Percentiles rank a stretch among this genome's conserved stretches.
phyloP scores from a whole-genome alignment of 257 asterid species.

The Nicotiana undulata region DNA sequence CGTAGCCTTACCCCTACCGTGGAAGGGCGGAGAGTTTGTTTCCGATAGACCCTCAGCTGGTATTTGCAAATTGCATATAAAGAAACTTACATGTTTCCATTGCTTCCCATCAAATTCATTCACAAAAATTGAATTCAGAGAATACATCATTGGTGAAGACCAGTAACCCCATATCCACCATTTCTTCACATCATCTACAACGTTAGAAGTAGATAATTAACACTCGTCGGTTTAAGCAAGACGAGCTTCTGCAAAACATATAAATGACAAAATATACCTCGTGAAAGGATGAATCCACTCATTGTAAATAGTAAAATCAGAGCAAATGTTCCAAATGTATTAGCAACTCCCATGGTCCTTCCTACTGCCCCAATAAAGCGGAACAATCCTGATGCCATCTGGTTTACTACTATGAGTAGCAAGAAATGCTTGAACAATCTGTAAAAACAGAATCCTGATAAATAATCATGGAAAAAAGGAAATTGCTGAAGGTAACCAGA shows the following conservation, averaged over 20 bases:
- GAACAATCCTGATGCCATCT: conserved; percentile 46
- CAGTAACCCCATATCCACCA: conserved; percentile 91
- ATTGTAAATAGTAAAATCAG: conserved; percentile 49
- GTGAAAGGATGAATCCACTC: conserved; percentile 57
- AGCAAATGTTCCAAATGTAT: conserved; percentile 53
- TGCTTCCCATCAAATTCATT: conserved; percentile 57
- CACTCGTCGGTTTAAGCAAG: background rate
- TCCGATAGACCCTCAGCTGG: too few species aligned
- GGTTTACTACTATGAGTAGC: conserved; percentile 32
- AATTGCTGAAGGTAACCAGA: background rate
- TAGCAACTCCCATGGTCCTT: conserved; percentile 53
- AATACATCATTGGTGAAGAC: conserved; percentile 65
- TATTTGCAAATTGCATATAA: background rate
- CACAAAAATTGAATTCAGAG: conserved; percentile 53
- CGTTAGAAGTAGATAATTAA: background rate
- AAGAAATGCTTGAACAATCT: conserved; percentile 51
- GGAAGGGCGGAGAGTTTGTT: too few species aligned
- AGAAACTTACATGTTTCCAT: conserved; percentile 47
- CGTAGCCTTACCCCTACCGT: too few species aligned
- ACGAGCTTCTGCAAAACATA: background rate
- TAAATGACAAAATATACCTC: conserved; percentile 31
- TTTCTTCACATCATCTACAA: conserved; percentile 42
- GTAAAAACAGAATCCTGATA: conserved; percentile 1
- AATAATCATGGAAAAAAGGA: background rate
- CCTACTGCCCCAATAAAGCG: conserved; percentile 55